Conservation (phyloP, 2,329 filamentous ascomycete genomes). For the Curvularia lunata region DNA sequence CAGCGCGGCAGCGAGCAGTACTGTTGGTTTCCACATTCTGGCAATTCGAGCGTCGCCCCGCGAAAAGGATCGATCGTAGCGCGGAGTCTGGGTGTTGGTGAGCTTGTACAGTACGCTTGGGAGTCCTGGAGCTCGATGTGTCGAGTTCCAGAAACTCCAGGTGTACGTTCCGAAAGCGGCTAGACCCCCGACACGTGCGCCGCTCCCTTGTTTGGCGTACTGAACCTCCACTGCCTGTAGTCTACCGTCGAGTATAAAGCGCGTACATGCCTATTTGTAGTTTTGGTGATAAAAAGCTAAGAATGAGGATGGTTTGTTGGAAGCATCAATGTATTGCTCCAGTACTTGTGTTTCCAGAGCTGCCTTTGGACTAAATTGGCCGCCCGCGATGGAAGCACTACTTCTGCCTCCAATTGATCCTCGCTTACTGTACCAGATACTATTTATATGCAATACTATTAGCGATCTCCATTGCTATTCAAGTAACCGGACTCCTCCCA, state of each 20-base stretch:
- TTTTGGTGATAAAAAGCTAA: background rate
- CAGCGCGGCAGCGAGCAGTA: slow-evolving; percentile 69
- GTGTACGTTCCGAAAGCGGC: slow-evolving; percentile 32
- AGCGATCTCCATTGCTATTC: background rate
- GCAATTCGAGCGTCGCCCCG: slow-evolving; percentile 26
- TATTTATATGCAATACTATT: background rate
- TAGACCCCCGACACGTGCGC: slow-evolving; percentile 29
- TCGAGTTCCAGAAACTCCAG: slow-evolving; percentile 33
- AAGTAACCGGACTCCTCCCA: background rate
- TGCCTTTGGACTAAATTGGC: background rate
- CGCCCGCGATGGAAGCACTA: background rate
- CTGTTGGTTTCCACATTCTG: slow-evolving; percentile 54
- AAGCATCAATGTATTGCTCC: background rate
- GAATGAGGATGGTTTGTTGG: background rate
- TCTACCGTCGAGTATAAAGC: background rate
- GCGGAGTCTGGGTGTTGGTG: slow-evolving; percentile 27
- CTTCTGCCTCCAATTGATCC: background rate
- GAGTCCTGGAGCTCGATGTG: slow-evolving; percentile 31
- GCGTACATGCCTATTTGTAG: background rate
- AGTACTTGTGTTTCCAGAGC: background rate
- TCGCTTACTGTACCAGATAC: background rate
- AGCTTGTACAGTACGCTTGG: slow-evolving; percentile 26
- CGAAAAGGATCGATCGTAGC: slow-evolving; percentile 22
- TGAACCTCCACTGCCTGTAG: slow-evolving; percentile 4
- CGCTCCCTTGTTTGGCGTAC: slow-evolving; percentile 15